Base-by-base conservation (phyloP, 441 rosid genomes). In the Melastoma candidum region DNA sequence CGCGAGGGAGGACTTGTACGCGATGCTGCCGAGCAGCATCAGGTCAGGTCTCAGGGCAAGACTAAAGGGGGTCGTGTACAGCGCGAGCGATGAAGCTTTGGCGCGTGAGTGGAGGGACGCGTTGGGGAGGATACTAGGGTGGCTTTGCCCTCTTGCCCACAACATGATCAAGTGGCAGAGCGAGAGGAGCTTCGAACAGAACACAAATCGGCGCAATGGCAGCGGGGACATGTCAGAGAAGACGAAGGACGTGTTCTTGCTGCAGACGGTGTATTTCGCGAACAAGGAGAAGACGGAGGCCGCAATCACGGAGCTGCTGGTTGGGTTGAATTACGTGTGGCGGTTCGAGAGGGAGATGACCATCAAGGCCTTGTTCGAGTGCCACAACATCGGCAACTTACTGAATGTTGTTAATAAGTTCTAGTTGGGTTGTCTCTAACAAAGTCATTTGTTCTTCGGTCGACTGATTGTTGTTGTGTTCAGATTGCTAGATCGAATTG, bases 141-240 rank as follows among this genome's bases (percentile, higher is more conserved):
- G 98, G 98, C 48, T 93, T 60, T 77, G 95, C 6, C 98, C 96
- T 1, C 51, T 93, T 58, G 98, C 95, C 0, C 97, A 93, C 59
- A 86, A 89, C 49, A 93, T 82, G 98, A 89, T 93, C 11, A 86
- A 77, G 71, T 93, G 98, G 97, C 97, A 93, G 58, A 84, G 81
- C 24, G 98, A 86, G 60, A 80, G 98, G 71, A 92, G 92, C 78
- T 84, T 85, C 32, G 97, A 82, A 74, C 97, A 32, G 41, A 4
- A 79, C 50, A 8, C 7, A 3, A 32, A 32, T 32, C 41, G 7
- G 41, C 41, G 8, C 41, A 32, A 32, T 32, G 41, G 41, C 41
- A 75, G 24, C 45, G 22, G 22, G 22, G 43, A 2, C 46, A 41
- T 71, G 64, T 41, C 73, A 59, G 68, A 63, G 22, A 56, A 76